Evolutionary conservation across 768 basidiomycete species (phyloP).

Genomic region (Cystobasidium onofrii): DNA sequence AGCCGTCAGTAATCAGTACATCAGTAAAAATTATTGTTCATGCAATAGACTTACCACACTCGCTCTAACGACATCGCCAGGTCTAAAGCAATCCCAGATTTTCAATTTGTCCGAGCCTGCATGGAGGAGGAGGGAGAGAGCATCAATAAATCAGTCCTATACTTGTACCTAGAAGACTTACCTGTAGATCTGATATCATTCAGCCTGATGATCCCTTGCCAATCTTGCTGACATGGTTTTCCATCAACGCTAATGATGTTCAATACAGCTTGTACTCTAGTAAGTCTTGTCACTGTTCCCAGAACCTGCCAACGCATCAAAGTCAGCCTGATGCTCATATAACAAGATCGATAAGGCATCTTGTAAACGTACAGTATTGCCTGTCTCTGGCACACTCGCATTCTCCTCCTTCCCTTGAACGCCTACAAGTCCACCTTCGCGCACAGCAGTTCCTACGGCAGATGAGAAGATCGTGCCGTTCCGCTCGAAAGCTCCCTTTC

Average conservation of each 20-base stretch:
- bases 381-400: slow-evolving; percentile 3
- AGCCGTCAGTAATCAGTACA: no score
- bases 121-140: not conserved
- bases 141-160: no score
- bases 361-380: not conserved
- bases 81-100: slow-evolving; percentile 81
- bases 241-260: slow-evolving; percentile 82
- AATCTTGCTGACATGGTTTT: slow-evolving; percentile 77
- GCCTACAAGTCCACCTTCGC: slow-evolving; percentile 12
- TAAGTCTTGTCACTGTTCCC: slow-evolving; percentile 71
- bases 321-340: not conserved
- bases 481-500: slow-evolving; percentile 31
- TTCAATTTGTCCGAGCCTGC: slow-evolving; percentile 42
- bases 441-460: not conserved
- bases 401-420: slow-evolving; percentile 19
- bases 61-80: slow-evolving; percentile 81
- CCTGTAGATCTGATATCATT: slow-evolving; percentile 82
- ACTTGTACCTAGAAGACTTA: no score
- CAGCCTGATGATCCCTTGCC: slow-evolving; percentile 72
- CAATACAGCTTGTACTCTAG: slow-evolving; percentile 70
- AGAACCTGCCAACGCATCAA: slow-evolving; percentile 56
- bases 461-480: slow-evolving; percentile 23
- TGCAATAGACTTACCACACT: slow-evolving; percentile 76
- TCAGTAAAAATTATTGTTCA: no score
- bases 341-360: not conserved